Evolutionary conservation across 495 filamentous ascomycete genomes (phyloP), one percentile per base, ranked within the genome.

Genomic region (Lophiostoma macrostomum): DNA sequence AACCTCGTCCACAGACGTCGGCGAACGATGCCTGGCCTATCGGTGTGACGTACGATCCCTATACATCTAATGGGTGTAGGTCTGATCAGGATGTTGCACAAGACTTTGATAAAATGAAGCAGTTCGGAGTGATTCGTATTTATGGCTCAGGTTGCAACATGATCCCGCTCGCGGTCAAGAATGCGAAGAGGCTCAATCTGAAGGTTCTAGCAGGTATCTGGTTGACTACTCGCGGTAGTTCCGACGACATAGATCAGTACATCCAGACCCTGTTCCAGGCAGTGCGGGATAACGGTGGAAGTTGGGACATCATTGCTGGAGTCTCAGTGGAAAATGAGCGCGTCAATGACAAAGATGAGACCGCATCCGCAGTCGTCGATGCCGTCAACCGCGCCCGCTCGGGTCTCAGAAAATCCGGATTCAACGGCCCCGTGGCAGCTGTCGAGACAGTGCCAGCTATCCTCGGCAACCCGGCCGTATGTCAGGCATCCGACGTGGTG

Each of bases 81-180:
- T 70, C 72, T n/a, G 69, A 75, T 44, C 67, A 69, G 10, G 72
- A 85, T 56, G 76, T 95, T 16, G 72, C 77, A 50, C 55, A 65
- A 1, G 89, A 95, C 63, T 76, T 93, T 47, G 67, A 67, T 2
- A 62, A 61, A 35, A 70, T 79, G 11, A 68, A 67, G 4, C 63
- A 65, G 5, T 88, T 82, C 69, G 66, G 74, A 11, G 65, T 82
- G 23, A 67, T 95, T 43, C 85, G 90, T 45, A 77, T 90, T 60
- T 95, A 96, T 66, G 90, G 89, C 29, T 78, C 79, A 27, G 87
- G 89, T 66, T 94, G 90, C 69, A 72, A 86, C 60, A 85, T 90
- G 63, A 74, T 88, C 11, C 56, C 71, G 1, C 78, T 71, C 10
- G 82, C 86, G 4, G 65, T 83, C 4, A 63, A 70, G 5, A 83